Evolutionary conservation across 768 basidiomycete genomes (phyloP).

Genomic region (Termitomyces eurrhizus): DNA sequence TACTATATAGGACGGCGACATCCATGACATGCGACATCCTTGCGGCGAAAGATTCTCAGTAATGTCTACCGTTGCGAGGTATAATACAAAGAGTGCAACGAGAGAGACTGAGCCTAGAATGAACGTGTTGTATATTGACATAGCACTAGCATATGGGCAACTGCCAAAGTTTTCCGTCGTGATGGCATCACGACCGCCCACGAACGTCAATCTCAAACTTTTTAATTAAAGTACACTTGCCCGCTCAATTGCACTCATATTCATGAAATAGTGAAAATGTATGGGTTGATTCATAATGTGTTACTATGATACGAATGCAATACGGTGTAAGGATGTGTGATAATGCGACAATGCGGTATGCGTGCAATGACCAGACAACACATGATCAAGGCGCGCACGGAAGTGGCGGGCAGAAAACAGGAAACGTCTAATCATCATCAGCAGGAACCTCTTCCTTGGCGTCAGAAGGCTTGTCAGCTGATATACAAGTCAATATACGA

Average conservation of each 20-base stretch:
- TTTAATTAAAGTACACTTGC: neutral
- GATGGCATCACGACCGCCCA: neutral
- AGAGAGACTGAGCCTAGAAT: constrained; percentile 34
- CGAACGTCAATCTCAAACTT: neutral
- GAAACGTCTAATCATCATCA: constrained; percentile 57
- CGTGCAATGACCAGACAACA: constrained; percentile 15
- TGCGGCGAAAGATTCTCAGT: constrained; percentile 65
- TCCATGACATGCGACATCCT: constrained; percentile 96
- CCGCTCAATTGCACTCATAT: neutral
- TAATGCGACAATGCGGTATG: constrained; percentile 22
- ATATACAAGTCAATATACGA: constrained; percentile 9
- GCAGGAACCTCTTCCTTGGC: constrained; percentile 64
- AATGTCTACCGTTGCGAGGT: constrained; percentile 41
- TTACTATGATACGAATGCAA: constrained; percentile 16
- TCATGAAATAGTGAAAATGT: neutral
- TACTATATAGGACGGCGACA: constrained; percentile 86
- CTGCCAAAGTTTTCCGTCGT: neutral
- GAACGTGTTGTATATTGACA: constrained; percentile 24
- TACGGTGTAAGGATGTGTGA: constrained; percentile 15
- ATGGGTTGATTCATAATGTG: constrained; percentile 13
- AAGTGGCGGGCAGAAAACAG: constrained; percentile 16
- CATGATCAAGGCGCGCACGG: constrained; percentile 15
- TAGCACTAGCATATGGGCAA: constrained; percentile 10
- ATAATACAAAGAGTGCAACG: constrained; percentile 33
- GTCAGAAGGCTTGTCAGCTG: constrained; percentile 68